phyloP scores from a whole-genome alignment of 176 grass and related monocot genomes.

The Oryza glumipatula region DNA sequence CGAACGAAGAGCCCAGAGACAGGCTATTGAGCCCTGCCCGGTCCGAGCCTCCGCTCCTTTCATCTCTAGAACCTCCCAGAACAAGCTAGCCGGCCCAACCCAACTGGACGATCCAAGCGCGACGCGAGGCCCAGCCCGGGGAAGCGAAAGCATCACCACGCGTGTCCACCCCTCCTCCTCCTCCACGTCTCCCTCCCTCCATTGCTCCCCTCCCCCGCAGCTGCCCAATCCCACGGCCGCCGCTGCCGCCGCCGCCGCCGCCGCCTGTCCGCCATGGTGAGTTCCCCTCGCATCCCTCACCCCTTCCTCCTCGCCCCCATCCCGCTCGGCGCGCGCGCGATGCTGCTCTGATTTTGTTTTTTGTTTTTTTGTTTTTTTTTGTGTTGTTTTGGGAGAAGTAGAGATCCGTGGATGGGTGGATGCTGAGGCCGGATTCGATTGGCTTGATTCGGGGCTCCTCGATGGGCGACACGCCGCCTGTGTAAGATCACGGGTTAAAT shows the following conservation, averaged over 20 bases:
- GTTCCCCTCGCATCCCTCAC: neutral
- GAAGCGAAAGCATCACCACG: neutral
- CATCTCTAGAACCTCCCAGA: neutral
- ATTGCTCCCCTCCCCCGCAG: neutral
- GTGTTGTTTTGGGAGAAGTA: no score
- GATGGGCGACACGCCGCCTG: neutral
- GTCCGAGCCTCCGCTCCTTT: neutral
- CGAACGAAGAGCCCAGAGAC: no score
- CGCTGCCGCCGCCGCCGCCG: slow-evolving; percentile 33
- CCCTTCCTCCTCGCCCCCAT: no score
- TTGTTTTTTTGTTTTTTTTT: no score
- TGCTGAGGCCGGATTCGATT: no score
- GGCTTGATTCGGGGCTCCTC: neutral
- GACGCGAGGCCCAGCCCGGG: no score
- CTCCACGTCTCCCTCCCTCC: slow-evolving; percentile 1
- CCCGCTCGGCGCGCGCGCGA: neutral
- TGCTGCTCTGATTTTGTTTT: neutral
- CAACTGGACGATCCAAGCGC: no score
- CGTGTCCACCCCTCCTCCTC: neutral
- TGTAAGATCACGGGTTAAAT: neutral
- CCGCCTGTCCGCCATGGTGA: slow-evolving; percentile 38
- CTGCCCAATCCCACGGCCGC: neutral
- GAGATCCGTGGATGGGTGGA: no score
- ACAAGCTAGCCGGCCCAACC: neutral
- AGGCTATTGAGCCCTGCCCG: no score